A percentile compares a stretch with the other conserved stretches of the same genome.
phyloP scores from a whole-genome alignment of 176 grass and related monocot species.

The Cymbopogon citratus region DNA sequence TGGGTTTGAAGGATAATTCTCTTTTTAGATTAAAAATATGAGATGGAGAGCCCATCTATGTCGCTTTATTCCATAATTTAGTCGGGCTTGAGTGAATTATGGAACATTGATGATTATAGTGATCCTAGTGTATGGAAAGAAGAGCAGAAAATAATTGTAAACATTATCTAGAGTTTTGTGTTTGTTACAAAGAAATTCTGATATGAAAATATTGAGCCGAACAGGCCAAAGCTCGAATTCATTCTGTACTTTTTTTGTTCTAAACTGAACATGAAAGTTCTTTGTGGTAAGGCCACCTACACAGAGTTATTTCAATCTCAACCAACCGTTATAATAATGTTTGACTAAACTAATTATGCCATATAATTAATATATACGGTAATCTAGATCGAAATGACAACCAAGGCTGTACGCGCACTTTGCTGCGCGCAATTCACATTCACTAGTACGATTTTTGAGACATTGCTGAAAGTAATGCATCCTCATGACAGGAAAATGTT shows the following conservation, averaged over 20 bases:
- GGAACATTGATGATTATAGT: background rate
- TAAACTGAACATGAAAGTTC: background rate
- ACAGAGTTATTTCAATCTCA: background rate
- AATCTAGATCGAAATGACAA: background rate
- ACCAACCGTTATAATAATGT: background rate
- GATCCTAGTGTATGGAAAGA: background rate
- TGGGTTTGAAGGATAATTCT: background rate
- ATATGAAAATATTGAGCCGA: background rate
- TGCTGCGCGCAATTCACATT: background rate
- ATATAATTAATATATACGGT: background rate
- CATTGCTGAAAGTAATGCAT: background rate
- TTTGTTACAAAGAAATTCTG: background rate
- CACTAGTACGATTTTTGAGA: background rate
- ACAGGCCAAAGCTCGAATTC: background rate
- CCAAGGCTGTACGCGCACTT: background rate
- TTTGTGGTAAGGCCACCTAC: background rate
- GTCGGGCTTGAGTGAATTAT: background rate
- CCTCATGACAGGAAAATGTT: background rate
- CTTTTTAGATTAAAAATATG: background rate
- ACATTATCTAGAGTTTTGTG: background rate
- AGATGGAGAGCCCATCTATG: background rate
- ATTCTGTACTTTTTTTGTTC: background rate
- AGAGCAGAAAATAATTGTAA: background rate
- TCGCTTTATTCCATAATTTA: background rate
- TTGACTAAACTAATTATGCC: background rate